These are phyloP conservation scores for Viridothelium virens DNA, from an alignment of 495 filamentous ascomycete genomes.

Conservation along the genomic window DNA sequence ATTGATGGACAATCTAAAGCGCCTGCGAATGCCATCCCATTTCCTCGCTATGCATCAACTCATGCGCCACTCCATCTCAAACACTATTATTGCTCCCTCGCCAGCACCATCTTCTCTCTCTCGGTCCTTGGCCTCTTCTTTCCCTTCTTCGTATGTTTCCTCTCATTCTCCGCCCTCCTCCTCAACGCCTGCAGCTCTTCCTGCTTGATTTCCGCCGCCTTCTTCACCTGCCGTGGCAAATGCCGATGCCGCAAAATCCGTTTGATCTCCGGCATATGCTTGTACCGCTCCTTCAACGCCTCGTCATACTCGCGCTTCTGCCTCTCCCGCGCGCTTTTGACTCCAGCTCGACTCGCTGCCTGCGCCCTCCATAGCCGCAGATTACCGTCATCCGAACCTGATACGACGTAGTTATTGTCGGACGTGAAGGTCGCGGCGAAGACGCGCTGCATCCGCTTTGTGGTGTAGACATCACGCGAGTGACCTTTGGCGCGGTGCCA, in stretches of 20 bases:
- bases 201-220: slow-evolving; percentile 91
- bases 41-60: not conserved
- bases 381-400: slow-evolving; percentile 88
- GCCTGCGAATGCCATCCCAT: not conserved
- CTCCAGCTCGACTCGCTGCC: slow-evolving; percentile 74
- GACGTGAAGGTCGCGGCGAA: slow-evolving; percentile 79
- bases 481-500: slow-evolving; percentile 76
- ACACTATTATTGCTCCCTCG: slow-evolving; percentile 55
- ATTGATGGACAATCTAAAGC: not conserved
- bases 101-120: slow-evolving; percentile 88
- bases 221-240: slow-evolving; percentile 90
- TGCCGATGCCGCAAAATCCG: slow-evolving; percentile 87
- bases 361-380: slow-evolving; percentile 84
- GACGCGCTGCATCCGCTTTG: slow-evolving; percentile 94
- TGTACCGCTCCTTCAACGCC: slow-evolving; percentile 71
- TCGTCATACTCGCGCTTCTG: slow-evolving; percentile 89
- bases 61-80: not conserved
- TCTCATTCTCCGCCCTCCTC: slow-evolving; percentile 85
- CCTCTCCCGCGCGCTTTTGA: slow-evolving; percentile 75
- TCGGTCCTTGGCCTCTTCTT: slow-evolving; percentile 65
- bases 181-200: slow-evolving; percentile 83
- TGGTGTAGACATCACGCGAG: slow-evolving; percentile 91
- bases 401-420: slow-evolving; percentile 79
- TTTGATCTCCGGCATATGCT: slow-evolving; percentile 92
- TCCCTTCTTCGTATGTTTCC: slow-evolving; percentile 79